phyloP scores from a whole-genome alignment of 1,284 basidiomycete genomes.

The Microbotryum silenes-acaulis region DNA sequence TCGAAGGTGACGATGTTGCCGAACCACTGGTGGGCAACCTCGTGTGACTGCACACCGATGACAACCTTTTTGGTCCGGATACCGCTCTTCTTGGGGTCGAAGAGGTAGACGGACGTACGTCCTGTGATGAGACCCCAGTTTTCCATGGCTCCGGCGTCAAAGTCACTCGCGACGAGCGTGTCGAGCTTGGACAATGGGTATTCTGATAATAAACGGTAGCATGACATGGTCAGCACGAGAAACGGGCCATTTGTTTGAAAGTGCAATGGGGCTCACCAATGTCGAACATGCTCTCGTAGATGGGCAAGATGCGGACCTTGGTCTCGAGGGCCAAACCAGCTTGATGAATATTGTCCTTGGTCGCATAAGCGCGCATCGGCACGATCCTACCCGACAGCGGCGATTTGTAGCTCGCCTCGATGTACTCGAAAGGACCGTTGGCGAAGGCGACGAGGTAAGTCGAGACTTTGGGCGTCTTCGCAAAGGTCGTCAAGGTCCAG shows the following conservation, averaged over 20 bases:
- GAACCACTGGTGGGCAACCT: conserved; percentile 37
- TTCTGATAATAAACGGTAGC: conserved; percentile 65
- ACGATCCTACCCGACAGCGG: conserved; percentile 73
- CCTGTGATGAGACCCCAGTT: conserved; percentile 77
- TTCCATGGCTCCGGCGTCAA: conserved; percentile 91
- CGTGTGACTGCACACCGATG: conserved; percentile 41
- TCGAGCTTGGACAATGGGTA: conserved; percentile 91
- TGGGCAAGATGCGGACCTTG: conserved; percentile 72
- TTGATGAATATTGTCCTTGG: conserved; percentile 73
- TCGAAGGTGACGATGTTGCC: conserved; percentile 24
- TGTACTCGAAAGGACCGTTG: conserved; percentile 68
- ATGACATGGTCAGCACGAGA: conserved; percentile 25
- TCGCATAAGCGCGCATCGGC: conserved; percentile 81
- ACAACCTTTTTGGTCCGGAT: conserved; percentile 38
- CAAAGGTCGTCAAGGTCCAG: conserved; percentile 39
- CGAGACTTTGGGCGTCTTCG: conserved; percentile 55
- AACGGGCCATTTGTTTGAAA: not conserved
- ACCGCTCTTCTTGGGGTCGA: conserved; percentile 49
- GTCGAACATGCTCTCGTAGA: conserved; percentile 65
- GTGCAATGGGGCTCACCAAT: conserved; percentile 5
- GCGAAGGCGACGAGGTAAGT: conserved; percentile 89
- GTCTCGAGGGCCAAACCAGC: conserved; percentile 72
- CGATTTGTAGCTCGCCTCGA: conserved; percentile 70
- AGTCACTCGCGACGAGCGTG: conserved; percentile 61
- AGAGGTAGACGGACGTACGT: conserved; percentile 70